Conservation (phyloP, 2,329 filamentous ascomycete genomes). For the Apiospora rasikravindrae region DNA sequence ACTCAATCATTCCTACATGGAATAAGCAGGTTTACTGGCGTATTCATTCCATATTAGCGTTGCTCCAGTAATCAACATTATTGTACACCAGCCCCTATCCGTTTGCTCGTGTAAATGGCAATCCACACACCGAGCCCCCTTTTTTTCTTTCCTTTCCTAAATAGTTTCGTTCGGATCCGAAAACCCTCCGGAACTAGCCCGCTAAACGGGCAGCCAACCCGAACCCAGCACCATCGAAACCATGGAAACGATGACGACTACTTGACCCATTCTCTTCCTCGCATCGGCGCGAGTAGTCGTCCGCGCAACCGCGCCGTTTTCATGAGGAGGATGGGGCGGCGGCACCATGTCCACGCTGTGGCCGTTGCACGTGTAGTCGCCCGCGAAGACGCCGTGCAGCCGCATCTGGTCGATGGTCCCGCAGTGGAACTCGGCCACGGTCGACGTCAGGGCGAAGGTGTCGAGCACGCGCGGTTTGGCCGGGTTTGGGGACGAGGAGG, state of each 20-base stretch:
- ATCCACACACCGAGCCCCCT: too few relatives aligned
- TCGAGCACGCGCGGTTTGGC: constrained; percentile 15
- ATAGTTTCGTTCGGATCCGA: too few relatives aligned
- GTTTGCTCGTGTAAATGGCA: too few relatives aligned
- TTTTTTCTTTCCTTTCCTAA: too few relatives aligned
- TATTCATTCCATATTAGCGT: too few relatives aligned
- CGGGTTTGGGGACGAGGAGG: background rate
- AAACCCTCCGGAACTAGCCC: too few relatives aligned
- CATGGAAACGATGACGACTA: background rate
- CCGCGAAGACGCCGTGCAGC: constrained; percentile 18
- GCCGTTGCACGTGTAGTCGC: constrained; percentile 19
- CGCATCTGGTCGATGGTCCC: constrained; percentile 20
- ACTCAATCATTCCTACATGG: background rate
- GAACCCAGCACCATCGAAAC: background rate
- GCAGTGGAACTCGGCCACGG: constrained; percentile 20
- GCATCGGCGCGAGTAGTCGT: too few relatives aligned
- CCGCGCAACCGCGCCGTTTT: background rate
- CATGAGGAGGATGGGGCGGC: background rate
- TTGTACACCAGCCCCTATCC: too few relatives aligned
- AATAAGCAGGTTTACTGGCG: background rate
- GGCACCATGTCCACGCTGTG: constrained; percentile 16
- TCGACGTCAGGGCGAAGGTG: constrained; percentile 11
- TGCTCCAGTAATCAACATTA: too few relatives aligned
- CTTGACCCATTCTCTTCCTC: too few relatives aligned
- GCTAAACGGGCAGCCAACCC: too few relatives aligned